phyloP scores from a whole-genome alignment of 1,284 basidiomycete genomes.

The Agroathelia rolfsii region DNA sequence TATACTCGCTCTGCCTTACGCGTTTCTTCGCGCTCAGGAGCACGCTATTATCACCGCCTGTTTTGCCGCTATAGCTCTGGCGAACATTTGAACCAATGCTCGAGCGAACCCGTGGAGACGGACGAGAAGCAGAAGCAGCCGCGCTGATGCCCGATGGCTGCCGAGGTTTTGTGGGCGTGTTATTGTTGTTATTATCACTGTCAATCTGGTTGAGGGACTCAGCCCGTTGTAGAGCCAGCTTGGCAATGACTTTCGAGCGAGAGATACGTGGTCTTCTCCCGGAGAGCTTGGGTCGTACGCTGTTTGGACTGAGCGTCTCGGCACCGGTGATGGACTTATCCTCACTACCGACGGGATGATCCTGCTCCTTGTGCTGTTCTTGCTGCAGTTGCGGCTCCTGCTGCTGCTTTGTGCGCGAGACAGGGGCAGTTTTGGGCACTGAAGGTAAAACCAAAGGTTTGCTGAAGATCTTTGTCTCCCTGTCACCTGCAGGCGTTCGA shows the following conservation, averaged over 20 bases:
- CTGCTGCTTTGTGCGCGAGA: slow-evolving; percentile 11
- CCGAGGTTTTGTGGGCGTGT: slow-evolving; percentile 8
- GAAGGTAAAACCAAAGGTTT: slow-evolving; percentile 34
- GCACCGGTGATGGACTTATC: background rate
- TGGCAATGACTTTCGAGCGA: slow-evolving; percentile 66
- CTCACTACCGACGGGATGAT: background rate
- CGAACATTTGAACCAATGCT: slow-evolving; percentile 43
- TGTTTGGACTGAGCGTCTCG: slow-evolving; percentile 14
- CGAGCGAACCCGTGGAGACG: slow-evolving; percentile 30
- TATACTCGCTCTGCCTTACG: slow-evolving; percentile 59
- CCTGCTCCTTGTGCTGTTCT: too few relatives aligned
- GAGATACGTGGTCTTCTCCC: slow-evolving; percentile 66
- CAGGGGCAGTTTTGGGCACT: slow-evolving; percentile 26
- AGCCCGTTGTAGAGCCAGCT: slow-evolving; percentile 59
- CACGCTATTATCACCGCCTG: slow-evolving; percentile 25
- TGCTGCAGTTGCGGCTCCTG: too few relatives aligned
- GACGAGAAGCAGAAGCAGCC: slow-evolving; percentile 19
- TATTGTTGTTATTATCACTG: background rate
- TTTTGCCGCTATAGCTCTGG: slow-evolving; percentile 34
- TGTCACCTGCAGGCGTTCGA: slow-evolving; percentile 19
- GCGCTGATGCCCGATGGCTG: slow-evolving; percentile 14
- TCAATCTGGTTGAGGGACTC: slow-evolving; percentile 22
- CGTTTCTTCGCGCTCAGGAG: slow-evolving; percentile 54
- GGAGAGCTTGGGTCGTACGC: slow-evolving; percentile 24
- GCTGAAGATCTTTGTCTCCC: slow-evolving; percentile 51